Evolutionary conservation across 108 stramenopile species (phyloP).

Genomic region (Skeletonema marinoi): DNA sequence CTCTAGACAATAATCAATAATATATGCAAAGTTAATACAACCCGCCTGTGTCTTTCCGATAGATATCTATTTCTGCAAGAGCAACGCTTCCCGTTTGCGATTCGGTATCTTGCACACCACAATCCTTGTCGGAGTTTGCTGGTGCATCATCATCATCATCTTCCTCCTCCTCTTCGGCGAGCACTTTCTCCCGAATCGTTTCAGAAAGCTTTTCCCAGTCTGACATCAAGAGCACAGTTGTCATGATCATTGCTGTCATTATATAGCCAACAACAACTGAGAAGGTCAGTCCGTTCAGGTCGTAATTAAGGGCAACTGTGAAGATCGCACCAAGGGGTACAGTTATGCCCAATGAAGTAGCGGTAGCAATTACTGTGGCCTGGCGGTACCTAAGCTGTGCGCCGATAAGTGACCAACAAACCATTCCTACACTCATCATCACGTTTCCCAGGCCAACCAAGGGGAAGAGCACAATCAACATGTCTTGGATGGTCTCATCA

Average conservation of each 20-base stretch:
- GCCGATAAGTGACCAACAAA: constrained; percentile 28
- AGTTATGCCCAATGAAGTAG: constrained; percentile 8
- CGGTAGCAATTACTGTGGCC: constrained; percentile 11
- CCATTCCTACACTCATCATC: neutral
- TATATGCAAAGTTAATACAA: too few species aligned
- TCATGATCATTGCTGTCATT: constrained; percentile 10
- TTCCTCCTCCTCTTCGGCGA: too few species aligned
- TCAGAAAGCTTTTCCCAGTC: constrained; percentile 23
- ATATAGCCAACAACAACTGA: constrained; percentile 29
- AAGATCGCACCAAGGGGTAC: constrained; percentile 22
- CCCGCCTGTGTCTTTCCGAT: too few species aligned
- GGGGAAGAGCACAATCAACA: too few species aligned
- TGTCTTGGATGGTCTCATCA: too few species aligned
- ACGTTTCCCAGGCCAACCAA: too few species aligned
- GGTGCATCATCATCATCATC: too few species aligned
- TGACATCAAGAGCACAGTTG: constrained; percentile 8
- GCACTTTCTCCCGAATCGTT: constrained; percentile 15
- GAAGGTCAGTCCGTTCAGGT: constrained; percentile 26
- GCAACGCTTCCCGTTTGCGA: too few species aligned
- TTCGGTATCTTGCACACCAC: too few species aligned
- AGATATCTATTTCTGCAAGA: too few species aligned
- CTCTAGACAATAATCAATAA: too few species aligned
- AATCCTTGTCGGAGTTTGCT: too few species aligned
- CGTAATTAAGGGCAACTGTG: constrained; percentile 7
- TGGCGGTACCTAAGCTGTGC: constrained; percentile 23